Base-by-base conservation (phyloP, 2,329 filamentous ascomycete species). In the Exophiala oligosperma region DNA sequence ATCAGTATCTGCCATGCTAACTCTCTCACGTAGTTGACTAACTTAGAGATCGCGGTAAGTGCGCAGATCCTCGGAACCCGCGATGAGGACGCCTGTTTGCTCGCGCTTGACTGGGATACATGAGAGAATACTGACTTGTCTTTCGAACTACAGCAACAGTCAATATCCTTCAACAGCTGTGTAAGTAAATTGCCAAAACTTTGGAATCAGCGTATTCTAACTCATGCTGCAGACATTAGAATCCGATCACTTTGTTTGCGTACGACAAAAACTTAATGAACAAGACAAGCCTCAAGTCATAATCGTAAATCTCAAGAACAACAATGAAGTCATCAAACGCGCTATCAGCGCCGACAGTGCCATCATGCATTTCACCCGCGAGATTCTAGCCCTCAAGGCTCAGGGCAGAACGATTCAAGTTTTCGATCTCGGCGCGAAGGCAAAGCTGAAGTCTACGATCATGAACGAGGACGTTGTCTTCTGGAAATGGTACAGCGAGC, bases 321-420 rank as follows among this genome's bases (percentile, higher is more conserved):
- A 87, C 79, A 97, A 96, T 85, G 93, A 94, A 81, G 87, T 97
- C 74, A 94, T 91, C 69, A 89, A 90, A 71, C 86, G 93, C 73
- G 91, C 93, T 49, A 99, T 99, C 81, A 97, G 96, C 82, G 94
- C 94, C 71, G 94, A 99, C 79, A 97, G 92, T 85, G 94, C 95
- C 70, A 96, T 99, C 74, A 97, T 99, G 94, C 94, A 99, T 84
- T 96, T 91, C 91, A 88, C 84, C 69, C 90, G 89, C 74, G 91
- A 96, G 76, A 91, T 99, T 74, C 97, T 99, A 71, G 94, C 95
- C 63, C 84, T 99, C 67, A 96, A 96, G 79, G 93, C 94, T 49
- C 91, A 97, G 75, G 89, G 89, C 64, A 85, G 92, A 73, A 99
- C 94, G 66, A 84, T 99, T 62, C 95, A 99, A 80, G 96, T 99